Evolutionary conservation across 2,329 filamentous ascomycete genomes (phyloP).

Genomic region (Microsporum ferrugineum): DNA sequence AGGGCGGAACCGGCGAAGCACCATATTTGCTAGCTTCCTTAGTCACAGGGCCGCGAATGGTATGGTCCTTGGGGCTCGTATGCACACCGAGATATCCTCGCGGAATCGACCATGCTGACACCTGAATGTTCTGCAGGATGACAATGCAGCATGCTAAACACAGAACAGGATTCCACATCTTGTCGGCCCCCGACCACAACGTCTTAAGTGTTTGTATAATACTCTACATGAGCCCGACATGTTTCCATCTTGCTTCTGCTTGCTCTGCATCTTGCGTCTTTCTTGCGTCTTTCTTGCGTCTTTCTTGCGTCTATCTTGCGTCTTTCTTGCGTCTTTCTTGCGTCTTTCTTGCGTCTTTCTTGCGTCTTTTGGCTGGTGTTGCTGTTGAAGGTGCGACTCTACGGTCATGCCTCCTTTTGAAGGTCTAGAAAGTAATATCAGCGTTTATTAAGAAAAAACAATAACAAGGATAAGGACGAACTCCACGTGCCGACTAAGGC

Average conservation of each 20-base stretch:
- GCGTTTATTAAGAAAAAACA: not conserved
- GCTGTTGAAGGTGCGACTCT: not conserved
- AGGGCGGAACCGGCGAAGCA: not conserved
- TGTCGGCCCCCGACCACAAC: not conserved
- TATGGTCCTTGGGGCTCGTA: not conserved
- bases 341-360: not conserved
- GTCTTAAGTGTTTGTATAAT: not conserved
- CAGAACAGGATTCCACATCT: not conserved
- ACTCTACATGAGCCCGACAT: not conserved
- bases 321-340: not conserved
- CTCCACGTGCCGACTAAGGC: not conserved
- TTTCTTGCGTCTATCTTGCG: not conserved
- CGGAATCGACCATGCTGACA: not conserved
- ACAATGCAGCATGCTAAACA: not conserved
- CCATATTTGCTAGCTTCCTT: not conserved
- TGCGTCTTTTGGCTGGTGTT: not conserved
- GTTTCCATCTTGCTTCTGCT: not conserved
- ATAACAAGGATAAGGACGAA: not conserved
- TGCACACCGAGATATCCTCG: not conserved
- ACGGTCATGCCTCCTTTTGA: not conserved
- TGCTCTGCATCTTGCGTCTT: not conserved
- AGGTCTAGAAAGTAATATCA: not conserved
- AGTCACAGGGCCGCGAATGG: not conserved
- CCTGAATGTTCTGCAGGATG: not conserved
- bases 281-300: not conserved